Evolutionary conservation across 306 rosid species (phyloP), one percentile per base, ranked within the genome.

Genomic region (Begonia masoniana): DNA sequence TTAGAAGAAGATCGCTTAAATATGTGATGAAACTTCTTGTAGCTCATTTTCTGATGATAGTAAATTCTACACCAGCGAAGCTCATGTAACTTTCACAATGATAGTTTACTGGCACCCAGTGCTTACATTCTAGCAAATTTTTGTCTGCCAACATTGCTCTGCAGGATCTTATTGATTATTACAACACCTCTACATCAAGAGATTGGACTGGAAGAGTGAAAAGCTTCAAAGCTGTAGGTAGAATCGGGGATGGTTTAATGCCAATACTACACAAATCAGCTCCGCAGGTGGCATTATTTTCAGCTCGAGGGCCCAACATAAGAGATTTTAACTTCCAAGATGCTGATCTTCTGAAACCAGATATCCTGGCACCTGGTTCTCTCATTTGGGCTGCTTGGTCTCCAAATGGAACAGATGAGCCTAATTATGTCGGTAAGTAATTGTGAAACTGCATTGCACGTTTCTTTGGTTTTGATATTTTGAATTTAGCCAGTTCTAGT

Each of bases 311-410:
- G 48, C 99, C 99, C 52, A 92, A 92, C 62, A 78, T 81, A 75
- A 83, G 62, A 69, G 99, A 92, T 77, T 92, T 83, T 63, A 77
- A 86, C 76, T 87, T 73, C 88, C 87, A 77, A 67, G 99, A 92
- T 72, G 96, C 95, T 9, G 99, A 92, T 73, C 96, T 92, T 78
- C 96, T 92, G 66, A 92, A 92, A 71, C 99, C 99, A 36, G 99
- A 92, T 68, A 79, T 92, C 66, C 76, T 92, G 55, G 99, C 99
- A 62, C 99, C 99, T 41, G 99, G 99, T 74, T 81, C 94, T 58
- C 70, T 92, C 62, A 92, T 92, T 62, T 92, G 99, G 99, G 95
- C 84, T 70, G 99, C 99, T 57, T 92, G 99, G 99, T 81, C 93
- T 69, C 96, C 87, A 55, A 92, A 92, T 73, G 99, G 99, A 62